Conservation (phyloP, 805 yeast genomes). For the Wickerhamomyces strasburgensis region DNA sequence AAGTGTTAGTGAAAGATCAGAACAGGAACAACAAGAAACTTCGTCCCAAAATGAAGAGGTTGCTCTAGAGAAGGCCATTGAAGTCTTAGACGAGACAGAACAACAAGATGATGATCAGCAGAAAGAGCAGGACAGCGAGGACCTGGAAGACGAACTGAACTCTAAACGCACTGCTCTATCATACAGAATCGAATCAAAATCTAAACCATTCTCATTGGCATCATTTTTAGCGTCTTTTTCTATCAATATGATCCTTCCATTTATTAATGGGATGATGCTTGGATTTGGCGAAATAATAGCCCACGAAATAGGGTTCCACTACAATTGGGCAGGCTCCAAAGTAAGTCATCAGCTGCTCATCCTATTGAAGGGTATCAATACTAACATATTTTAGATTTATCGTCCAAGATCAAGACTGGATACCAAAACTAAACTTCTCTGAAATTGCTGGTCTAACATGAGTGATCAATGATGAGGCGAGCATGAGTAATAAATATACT, state of each 20-base stretch:
- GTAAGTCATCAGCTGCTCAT: constrained; percentile 35
- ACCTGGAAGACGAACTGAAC: too few species aligned
- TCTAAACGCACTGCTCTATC: too few species aligned
- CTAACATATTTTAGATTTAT: constrained; percentile 18
- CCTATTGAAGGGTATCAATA: neutral
- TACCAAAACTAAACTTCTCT: constrained; percentile 16
- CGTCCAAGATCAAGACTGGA: constrained; percentile 32
- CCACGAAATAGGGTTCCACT: constrained; percentile 81
- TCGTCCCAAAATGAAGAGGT: too few species aligned
- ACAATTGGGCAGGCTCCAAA: constrained; percentile 70
- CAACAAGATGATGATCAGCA: neutral
- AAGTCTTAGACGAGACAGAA: too few species aligned
- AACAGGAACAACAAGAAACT: too few species aligned
- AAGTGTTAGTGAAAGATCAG: too few species aligned
- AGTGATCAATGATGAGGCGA: neutral
- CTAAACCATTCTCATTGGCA: constrained; percentile 1
- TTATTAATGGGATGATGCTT: constrained; percentile 89
- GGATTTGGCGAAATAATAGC: constrained; percentile 96
- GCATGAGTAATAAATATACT: too few species aligned
- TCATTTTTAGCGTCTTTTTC: constrained; percentile 35
- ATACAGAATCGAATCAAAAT: neutral
- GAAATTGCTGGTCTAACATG: neutral
- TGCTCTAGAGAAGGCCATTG: too few species aligned
- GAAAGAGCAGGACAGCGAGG: too few species aligned
- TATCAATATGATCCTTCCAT: constrained; percentile 78